A percentile compares a stretch with the other conserved stretches of the same genome.
These are phyloP conservation scores for Mallotus japonicus DNA, from an alignment of 441 rosid genomes.

Conservation along the genomic window DNA sequence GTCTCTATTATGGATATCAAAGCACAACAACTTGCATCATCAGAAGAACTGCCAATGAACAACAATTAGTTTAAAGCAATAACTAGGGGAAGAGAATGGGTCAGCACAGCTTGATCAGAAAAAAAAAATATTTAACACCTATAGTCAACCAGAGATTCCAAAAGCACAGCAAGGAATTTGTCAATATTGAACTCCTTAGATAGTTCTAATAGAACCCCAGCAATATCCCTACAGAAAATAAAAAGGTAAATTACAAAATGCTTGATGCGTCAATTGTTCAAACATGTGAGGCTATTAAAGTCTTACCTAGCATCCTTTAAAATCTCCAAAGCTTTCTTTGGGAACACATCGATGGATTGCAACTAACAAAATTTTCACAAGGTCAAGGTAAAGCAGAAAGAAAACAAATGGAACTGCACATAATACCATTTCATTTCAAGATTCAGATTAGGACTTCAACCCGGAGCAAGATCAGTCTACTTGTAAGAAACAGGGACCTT, in stretches of 20 bases:
- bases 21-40: constrained; percentile 46
- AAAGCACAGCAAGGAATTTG: constrained; percentile 61
- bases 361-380: constrained; percentile 43
- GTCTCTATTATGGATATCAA: constrained; percentile 65
- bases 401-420: constrained; percentile 4
- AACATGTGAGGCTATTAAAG: constrained; percentile 13
- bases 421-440: neutral
- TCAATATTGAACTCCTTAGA: constrained; percentile 78
- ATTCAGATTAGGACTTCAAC: constrained; percentile 4
- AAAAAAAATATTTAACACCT: constrained; percentile 55
- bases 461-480: neutral
- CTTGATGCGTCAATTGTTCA: constrained; percentile 2
- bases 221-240: constrained; percentile 53
- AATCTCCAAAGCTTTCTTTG: constrained; percentile 71
- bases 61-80: constrained; percentile 27
- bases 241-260: constrained; percentile 10
- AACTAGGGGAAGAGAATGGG: constrained; percentile 12
- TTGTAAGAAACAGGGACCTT: neutral
- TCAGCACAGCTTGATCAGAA: constrained; percentile 12
- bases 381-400: constrained; percentile 22
- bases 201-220: constrained; percentile 60
- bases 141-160: constrained; percentile 64
- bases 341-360: constrained; percentile 62
- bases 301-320: constrained; percentile 69
- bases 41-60: constrained; percentile 59